Conservation (phyloP, 306 rosid genomes). For the Cyamopsis tetragonoloba region DNA sequence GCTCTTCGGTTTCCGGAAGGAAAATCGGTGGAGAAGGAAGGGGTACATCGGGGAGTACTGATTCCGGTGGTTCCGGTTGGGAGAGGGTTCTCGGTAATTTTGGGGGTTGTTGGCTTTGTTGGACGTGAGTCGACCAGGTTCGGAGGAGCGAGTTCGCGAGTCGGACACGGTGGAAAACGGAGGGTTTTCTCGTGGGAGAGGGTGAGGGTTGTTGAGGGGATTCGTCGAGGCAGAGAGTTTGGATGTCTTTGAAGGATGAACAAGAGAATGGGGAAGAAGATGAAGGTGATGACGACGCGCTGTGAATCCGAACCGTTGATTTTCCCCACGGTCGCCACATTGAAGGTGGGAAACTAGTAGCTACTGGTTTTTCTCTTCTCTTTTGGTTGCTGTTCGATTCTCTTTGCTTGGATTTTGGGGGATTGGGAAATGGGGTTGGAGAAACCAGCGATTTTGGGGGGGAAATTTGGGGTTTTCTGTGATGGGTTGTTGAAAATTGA, state of each 20-base stretch:
- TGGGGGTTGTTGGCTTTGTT: neutral
- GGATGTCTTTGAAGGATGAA: constrained; percentile 87
- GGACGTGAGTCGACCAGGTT: constrained; percentile 34
- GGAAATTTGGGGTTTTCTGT: neutral
- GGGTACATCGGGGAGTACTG: too few species aligned
- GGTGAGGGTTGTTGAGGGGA: constrained; percentile 16
- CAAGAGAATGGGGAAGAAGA: constrained; percentile 49
- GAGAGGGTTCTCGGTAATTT: neutral
- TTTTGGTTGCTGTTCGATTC: neutral
- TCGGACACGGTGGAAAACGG: constrained; percentile 75
- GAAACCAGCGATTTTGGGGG: neutral
- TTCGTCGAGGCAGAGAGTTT: constrained; percentile 63
- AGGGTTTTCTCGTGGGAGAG: constrained; percentile 22
- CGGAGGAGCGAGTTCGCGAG: constrained; percentile 60
- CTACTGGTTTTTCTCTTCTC: too few species aligned
- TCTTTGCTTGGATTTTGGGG: neutral
- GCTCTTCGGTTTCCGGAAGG: constrained; percentile 55
- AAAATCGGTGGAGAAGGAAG: constrained; percentile 18
- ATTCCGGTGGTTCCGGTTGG: too few species aligned
- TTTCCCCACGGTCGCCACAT: constrained; percentile 94
- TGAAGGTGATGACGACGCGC: constrained; percentile 34
- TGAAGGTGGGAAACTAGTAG: constrained; percentile 33
- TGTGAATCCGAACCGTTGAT: constrained; percentile 63
- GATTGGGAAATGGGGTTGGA: neutral
- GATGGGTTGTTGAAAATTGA: neutral